Percentiles rank a stretch among this genome's conserved stretches.
Evolutionary conservation across 2,329 filamentous ascomycete genomes (phyloP).

Genomic region (Phyllosticta paracitricarpa): DNA sequence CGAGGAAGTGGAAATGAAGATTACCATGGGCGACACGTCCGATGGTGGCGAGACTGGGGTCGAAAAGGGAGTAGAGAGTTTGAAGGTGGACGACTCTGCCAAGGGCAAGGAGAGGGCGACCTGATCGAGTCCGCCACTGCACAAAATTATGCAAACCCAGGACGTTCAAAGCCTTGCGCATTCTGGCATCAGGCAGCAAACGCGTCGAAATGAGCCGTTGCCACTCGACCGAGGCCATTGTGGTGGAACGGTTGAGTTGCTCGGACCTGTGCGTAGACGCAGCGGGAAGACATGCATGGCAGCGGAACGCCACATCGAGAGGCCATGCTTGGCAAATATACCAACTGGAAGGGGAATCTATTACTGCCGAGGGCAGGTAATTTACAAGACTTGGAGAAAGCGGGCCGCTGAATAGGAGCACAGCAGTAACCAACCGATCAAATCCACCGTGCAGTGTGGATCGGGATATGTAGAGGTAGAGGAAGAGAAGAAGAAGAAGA

Average conservation of each 20-base stretch:
- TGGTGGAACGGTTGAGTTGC: not conserved
- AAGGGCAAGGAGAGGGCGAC: constrained; percentile 7
- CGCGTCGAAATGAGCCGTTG: not conserved
- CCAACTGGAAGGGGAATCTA: not conserved
- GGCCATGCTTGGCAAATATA: not conserved
- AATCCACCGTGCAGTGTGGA: not conserved
- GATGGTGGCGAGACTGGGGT: constrained; percentile 16
- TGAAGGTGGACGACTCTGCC: constrained; percentile 13
- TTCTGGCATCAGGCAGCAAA: too few species aligned
- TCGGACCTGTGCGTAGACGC: not conserved
- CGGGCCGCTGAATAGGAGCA: not conserved
- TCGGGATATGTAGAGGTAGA: not conserved
- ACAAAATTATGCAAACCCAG: not conserved
- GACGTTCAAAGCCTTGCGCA: too few species aligned
- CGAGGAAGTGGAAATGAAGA: constrained; percentile 12
- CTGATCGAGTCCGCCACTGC: not conserved
- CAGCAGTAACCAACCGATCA: not conserved
- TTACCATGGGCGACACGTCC: constrained; percentile 12
- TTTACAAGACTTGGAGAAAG: not conserved
- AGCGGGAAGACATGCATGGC: not conserved
- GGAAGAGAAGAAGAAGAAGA: not conserved
- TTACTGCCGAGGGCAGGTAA: not conserved
- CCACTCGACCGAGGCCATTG: not conserved
- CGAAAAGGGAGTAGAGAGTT: constrained; percentile 23
- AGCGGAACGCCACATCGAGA: not conserved